A percentile compares a stretch with the other conserved stretches of the same genome.
Conservation (phyloP, 1,284 basidiomycete species). For the Cystobasidium sp. region DNA sequence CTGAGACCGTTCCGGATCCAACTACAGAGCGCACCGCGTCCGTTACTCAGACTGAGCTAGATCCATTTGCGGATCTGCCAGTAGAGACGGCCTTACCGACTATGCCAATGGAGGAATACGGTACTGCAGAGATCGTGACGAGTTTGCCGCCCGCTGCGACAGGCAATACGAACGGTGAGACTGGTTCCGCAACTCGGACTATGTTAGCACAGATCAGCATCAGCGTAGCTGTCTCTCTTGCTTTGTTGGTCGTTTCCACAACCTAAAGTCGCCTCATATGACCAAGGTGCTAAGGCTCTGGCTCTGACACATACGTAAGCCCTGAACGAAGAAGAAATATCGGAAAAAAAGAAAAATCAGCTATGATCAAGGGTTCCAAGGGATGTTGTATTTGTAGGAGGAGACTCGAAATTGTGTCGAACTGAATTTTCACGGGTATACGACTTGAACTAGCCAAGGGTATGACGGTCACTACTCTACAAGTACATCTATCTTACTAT, state of each 20-base stretch:
- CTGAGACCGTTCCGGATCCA: neutral
- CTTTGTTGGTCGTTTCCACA: neutral
- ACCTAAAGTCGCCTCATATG: too few species aligned
- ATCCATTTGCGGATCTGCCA: neutral
- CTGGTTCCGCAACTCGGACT: neutral
- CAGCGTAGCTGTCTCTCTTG: neutral
- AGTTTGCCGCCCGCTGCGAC: neutral
- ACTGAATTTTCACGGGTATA: too few species aligned
- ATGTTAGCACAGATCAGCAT: neutral
- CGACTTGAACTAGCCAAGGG: too few species aligned
- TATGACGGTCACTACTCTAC: too few species aligned
- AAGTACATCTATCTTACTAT: too few species aligned
- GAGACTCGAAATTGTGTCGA: too few species aligned
- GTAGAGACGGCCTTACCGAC: neutral
- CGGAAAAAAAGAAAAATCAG: too few species aligned
- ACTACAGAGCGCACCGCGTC: neutral
- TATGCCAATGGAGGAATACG: neutral
- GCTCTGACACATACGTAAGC: neutral
- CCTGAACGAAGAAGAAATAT: neutral
- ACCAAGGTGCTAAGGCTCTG: too few species aligned
- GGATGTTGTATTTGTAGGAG: too few species aligned
- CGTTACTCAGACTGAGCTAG: neutral
- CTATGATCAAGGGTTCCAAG: too few species aligned
- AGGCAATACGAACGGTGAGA: neutral
- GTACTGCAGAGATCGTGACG: neutral